Evolutionary conservation across 2,329 filamentous ascomycete species (phyloP).

Genomic region (Aspergillus felis): DNA sequence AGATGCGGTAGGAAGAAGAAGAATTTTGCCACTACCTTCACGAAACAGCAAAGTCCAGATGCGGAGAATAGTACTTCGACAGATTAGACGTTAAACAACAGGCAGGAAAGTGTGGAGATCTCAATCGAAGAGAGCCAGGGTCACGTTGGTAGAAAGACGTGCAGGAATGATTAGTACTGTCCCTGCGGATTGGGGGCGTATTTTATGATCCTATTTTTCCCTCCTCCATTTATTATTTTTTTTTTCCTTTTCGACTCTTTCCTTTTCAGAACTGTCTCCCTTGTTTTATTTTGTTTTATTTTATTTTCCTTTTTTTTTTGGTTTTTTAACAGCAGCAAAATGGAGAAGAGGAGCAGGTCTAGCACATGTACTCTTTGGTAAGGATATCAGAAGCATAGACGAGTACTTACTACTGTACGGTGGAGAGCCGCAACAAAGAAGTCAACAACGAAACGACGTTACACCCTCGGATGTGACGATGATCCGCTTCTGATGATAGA

Average conservation of each 20-base stretch:
- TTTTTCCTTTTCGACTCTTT: slow-evolving; percentile 3
- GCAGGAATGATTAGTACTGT: neutral
- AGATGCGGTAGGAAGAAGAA: slow-evolving; percentile 4
- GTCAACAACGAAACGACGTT: neutral
- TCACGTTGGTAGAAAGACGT: slow-evolving; percentile 14
- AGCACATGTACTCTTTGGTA: slow-evolving; percentile 9
- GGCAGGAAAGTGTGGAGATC: slow-evolving; percentile 15
- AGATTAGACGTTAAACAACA: slow-evolving; percentile 8
- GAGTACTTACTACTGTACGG: neutral
- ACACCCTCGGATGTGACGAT: neutral
- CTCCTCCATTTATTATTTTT: neutral
- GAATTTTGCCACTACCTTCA: slow-evolving; percentile 10
- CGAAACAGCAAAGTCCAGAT: neutral
- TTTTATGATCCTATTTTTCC: slow-evolving; percentile 4
- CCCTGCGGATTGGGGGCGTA: slow-evolving; percentile 15
- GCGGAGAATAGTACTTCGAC: neutral
- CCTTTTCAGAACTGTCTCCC: neutral
- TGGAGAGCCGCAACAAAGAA: slow-evolving; percentile 10
- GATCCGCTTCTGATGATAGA: neutral
- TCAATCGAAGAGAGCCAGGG: slow-evolving; percentile 7
- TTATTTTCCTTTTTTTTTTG: slow-evolving; percentile 2
- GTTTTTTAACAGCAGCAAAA: neutral
- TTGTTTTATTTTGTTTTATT: slow-evolving; percentile 7
- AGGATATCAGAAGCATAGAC: slow-evolving; percentile 6
- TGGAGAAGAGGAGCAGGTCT: neutral